Evolutionary conservation across 805 yeast genomes (phyloP).

Genomic region (Candida maris): DNA sequence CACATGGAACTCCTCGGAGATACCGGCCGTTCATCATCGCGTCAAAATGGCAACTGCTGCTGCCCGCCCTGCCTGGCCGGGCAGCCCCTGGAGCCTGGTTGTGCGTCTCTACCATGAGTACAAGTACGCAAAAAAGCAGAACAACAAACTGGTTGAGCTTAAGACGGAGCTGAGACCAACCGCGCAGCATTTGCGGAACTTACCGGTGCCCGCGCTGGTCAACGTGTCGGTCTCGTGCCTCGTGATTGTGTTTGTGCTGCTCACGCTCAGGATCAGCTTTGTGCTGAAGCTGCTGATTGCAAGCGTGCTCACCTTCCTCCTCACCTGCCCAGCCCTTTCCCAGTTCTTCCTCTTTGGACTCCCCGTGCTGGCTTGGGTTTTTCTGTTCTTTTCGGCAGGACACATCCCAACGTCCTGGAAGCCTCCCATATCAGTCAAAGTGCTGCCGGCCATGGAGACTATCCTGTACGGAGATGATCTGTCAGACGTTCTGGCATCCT

Average conservation of each 20-base stretch:
- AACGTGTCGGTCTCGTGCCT: conserved; percentile 35
- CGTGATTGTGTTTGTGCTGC: conserved; percentile 55
- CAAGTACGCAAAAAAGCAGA: conserved; percentile 14
- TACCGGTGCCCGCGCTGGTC: conserved; percentile 40
- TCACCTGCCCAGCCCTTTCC: conserved; percentile 67
- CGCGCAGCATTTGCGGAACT: conserved; percentile 17
- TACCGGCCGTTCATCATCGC: too few relatives aligned
- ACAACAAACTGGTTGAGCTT: conserved; percentile 19
- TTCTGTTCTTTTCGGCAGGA: conserved; percentile 73
- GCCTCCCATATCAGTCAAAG: conserved; percentile 86
- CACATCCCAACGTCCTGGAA: conserved; percentile 70
- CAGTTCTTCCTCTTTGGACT: conserved; percentile 82
- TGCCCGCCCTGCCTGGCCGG: conserved; percentile 2
- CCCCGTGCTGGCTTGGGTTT: conserved; percentile 84
- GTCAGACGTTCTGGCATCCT: conserved; percentile 75
- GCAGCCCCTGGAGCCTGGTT: conserved; percentile 16
- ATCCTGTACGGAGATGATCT: conserved; percentile 88
- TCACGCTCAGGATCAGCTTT: conserved; percentile 54
- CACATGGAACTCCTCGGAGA: too few relatives aligned
- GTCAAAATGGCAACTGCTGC: background rate
- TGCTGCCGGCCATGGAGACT: conserved; percentile 88
- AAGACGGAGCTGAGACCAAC: conserved; percentile 21
- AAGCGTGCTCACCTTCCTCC: conserved; percentile 43
- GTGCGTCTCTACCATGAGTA: conserved; percentile 21
- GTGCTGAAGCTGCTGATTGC: conserved; percentile 31